Conservation (phyloP, 139 green algal species). For the Spirogloea muscicola region DNA sequence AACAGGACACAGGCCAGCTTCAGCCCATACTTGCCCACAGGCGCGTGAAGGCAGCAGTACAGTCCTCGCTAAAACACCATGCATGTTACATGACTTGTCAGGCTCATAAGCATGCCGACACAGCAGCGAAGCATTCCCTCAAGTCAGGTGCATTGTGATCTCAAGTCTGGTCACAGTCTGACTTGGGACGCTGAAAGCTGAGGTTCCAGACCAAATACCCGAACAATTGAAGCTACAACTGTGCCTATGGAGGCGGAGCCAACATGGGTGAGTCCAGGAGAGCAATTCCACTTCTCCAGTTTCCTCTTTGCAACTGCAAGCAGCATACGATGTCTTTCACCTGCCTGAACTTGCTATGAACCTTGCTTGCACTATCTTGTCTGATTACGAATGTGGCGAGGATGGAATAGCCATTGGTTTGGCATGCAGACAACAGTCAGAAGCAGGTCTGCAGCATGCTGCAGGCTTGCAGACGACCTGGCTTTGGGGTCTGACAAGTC, state of each 20-base stretch:
- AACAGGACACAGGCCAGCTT: slow-evolving; percentile 21
- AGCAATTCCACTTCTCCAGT: slow-evolving; percentile 38
- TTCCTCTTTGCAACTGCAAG: slow-evolving; percentile 40
- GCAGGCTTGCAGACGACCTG: not conserved
- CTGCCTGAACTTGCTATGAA: not conserved
- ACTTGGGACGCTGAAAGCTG: no score
- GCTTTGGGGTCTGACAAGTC: not conserved
- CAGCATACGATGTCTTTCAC: not conserved
- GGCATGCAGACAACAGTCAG: not conserved
- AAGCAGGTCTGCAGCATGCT: not conserved
- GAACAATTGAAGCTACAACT: slow-evolving; percentile 44
- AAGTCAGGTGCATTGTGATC: not conserved
- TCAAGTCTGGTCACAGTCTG: not conserved
- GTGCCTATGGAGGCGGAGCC: slow-evolving; percentile 31
- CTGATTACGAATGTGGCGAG: not conserved
- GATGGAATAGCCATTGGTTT: not conserved
- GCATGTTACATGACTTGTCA: not conserved
- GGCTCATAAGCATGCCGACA: not conserved
- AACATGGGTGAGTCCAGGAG: slow-evolving; percentile 29
- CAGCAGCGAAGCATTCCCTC: not conserved
- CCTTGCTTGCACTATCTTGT: not conserved
- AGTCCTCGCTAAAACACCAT: not conserved
- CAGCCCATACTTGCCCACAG: no score
- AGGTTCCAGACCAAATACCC: no score
- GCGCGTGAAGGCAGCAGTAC: not conserved